Conservation (phyloP, 2,329 filamentous ascomycete species). For the Anthostomella pinea region DNA sequence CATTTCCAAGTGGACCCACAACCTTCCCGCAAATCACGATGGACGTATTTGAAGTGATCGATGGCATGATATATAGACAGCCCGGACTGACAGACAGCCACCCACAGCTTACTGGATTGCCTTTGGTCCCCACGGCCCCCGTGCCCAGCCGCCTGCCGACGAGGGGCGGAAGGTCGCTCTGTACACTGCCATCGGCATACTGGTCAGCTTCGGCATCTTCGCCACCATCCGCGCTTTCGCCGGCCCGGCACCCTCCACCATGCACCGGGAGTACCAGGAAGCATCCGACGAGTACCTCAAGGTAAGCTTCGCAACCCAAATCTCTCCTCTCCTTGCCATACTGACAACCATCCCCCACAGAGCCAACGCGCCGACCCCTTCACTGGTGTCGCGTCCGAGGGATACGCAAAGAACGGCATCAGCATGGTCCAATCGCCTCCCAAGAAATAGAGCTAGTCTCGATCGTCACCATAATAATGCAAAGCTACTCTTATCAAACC, state of each 20-base stretch:
- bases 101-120: constrained; percentile 94
- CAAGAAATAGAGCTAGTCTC: constrained; percentile 36
- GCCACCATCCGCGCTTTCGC: constrained; percentile 68
- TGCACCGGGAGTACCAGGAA: constrained; percentile 98
- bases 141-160: constrained; percentile 76
- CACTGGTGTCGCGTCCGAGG: constrained; percentile 76
- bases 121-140: constrained; percentile 94
- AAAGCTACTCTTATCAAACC: constrained; percentile 19
- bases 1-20: constrained; percentile 22
- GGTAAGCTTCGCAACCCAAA: constrained; percentile 53
- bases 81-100: constrained; percentile 36
- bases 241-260: constrained; percentile 72
- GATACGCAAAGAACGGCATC: constrained; percentile 74
- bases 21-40: constrained; percentile 16
- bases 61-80: constrained; percentile 25
- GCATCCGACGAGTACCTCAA: constrained; percentile 89
- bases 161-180: constrained; percentile 77
- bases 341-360: constrained; percentile 42
- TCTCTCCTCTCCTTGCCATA: constrained; percentile 1
- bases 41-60: constrained; percentile 20
- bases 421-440: constrained; percentile 73
- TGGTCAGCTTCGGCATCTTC: constrained; percentile 69
- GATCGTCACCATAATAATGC: constrained; percentile 17
- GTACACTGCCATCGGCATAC: constrained; percentile 68
- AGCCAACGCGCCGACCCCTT: constrained; percentile 82